Percentiles rank a stretch among this genome's conserved stretches.
Conservation (phyloP, 2,329 filamentous ascomycete genomes). For the Alternaria longipes region DNA sequence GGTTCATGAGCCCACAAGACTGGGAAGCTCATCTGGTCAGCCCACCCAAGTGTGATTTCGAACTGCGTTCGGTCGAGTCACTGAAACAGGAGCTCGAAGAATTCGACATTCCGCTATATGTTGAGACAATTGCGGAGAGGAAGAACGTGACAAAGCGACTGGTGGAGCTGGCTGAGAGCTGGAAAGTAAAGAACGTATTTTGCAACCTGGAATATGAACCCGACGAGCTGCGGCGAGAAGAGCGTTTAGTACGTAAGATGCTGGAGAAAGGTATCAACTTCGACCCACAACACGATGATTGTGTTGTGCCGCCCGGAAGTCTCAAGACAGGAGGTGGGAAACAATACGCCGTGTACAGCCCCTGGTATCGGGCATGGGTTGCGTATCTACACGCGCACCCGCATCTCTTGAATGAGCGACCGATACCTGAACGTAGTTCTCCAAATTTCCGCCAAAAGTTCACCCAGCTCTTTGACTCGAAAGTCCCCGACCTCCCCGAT, state of each 20-base stretch:
- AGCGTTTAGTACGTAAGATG: slow-evolving; percentile 68
- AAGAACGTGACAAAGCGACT: slow-evolving; percentile 69
- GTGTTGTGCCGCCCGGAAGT: slow-evolving; percentile 78
- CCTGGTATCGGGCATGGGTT: slow-evolving; percentile 83
- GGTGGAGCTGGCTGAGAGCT: slow-evolving; percentile 71
- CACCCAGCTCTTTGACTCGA: slow-evolving; percentile 45
- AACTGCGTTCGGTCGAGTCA: slow-evolving; percentile 73
- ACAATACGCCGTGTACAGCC: slow-evolving; percentile 84
- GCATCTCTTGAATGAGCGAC: slow-evolving; percentile 70
- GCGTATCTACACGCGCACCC: slow-evolving; percentile 75
- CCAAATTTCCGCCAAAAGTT: slow-evolving; percentile 59
- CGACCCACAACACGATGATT: slow-evolving; percentile 80
- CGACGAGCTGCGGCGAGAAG: slow-evolving; percentile 84
- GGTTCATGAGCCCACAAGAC: slow-evolving; percentile 83
- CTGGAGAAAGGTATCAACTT: slow-evolving; percentile 72
- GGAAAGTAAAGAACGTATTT: slow-evolving; percentile 78
- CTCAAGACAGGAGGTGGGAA: slow-evolving; percentile 74
- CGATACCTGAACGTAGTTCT: slow-evolving; percentile 67
- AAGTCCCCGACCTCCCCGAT: slow-evolving; percentile 60
- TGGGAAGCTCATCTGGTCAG: slow-evolving; percentile 81
- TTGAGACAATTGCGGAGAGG: slow-evolving; percentile 75
- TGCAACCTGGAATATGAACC: slow-evolving; percentile 92
- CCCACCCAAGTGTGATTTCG: slow-evolving; percentile 80
- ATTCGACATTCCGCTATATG: slow-evolving; percentile 79
- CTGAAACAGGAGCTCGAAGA: slow-evolving; percentile 72